A percentile compares a stretch with the other conserved stretches of the same genome.
Evolutionary conservation across 148 eudicot species (phyloP).

Genomic region (Cornus controversa): DNA sequence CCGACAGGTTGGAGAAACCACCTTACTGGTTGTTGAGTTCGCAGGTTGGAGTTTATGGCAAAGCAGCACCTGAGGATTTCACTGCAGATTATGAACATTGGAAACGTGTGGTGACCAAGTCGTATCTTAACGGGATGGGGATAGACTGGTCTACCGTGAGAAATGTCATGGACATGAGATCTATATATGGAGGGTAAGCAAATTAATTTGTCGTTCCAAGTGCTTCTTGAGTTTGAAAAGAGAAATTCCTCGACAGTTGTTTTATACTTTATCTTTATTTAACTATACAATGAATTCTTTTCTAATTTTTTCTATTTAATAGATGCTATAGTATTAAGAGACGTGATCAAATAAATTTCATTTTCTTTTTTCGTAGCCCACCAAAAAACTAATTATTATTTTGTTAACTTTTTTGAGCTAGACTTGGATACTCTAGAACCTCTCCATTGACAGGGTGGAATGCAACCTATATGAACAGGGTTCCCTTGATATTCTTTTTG

Average conservation of each 20-base stretch:
- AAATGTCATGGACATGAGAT: slow-evolving; percentile 87
- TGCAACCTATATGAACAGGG: too few species aligned
- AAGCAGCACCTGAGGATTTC: slow-evolving; percentile 75
- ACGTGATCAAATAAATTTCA: too few species aligned
- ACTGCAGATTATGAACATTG: slow-evolving; percentile 63
- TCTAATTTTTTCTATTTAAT: too few species aligned
- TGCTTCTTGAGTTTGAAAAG: not conserved
- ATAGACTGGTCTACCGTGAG: slow-evolving; percentile 73
- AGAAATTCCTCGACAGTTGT: not conserved
- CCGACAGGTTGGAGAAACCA: slow-evolving; percentile 47
- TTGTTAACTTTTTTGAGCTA: too few species aligned
- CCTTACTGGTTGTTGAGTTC: slow-evolving; percentile 68
- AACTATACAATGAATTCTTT: too few species aligned
- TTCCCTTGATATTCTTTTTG: too few species aligned
- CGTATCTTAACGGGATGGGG: slow-evolving; percentile 67
- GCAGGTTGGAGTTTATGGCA: slow-evolving; percentile 72
- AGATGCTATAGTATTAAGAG: too few species aligned
- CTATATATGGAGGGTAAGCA: slow-evolving; percentile 85
- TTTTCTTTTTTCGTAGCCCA: too few species aligned
- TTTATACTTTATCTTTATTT: not conserved
- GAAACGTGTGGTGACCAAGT: slow-evolving; percentile 57
- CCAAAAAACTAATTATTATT: too few species aligned
- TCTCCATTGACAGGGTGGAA: too few species aligned
- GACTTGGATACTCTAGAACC: too few species aligned
- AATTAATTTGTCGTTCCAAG: not conserved